A percentile compares a stretch with the other conserved stretches of the same genome.
These are phyloP conservation scores for Gnetum montanum DNA, from an alignment of 75 land plant species.

Conservation along the genomic window DNA sequence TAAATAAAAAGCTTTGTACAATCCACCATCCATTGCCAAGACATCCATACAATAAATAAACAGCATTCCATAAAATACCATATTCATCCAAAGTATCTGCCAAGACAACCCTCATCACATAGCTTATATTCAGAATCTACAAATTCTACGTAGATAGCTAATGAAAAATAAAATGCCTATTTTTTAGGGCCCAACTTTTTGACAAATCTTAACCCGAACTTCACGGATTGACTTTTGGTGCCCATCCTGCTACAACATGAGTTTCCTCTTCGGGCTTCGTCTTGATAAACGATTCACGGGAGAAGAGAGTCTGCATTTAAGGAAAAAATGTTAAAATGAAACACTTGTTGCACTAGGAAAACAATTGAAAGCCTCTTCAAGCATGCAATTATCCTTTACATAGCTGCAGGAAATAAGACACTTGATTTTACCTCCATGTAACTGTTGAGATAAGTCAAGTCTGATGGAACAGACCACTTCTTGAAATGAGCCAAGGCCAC, in stretches of 20 bases:
- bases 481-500: slow-evolving; percentile 85
- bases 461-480: slow-evolving; percentile 85
- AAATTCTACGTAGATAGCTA: too few relatives aligned
- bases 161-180: too few relatives aligned
- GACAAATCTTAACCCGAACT: too few relatives aligned
- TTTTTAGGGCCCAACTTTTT: neutral
- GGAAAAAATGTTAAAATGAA: neutral
- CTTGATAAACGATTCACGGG: slow-evolving; percentile 58
- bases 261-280: slow-evolving; percentile 53
- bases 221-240: slow-evolving; percentile 28
- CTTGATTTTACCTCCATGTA: slow-evolving; percentile 61
- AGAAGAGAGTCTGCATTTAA: slow-evolving; percentile 49
- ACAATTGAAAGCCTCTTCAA: neutral
- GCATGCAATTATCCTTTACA: neutral
- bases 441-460: slow-evolving; percentile 39
- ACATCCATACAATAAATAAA: too few relatives aligned
- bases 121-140: too few relatives aligned
- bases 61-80: too few relatives aligned
- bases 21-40: too few relatives aligned
- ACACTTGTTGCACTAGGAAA: neutral
- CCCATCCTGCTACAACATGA: slow-evolving; percentile 69
- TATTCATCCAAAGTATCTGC: too few relatives aligned
- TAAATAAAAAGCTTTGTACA: too few relatives aligned
- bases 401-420: neutral
- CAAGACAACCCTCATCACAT: too few relatives aligned